phyloP scores from a whole-genome alignment of 1,284 basidiomycete genomes.

The Irpex lacteus region DNA sequence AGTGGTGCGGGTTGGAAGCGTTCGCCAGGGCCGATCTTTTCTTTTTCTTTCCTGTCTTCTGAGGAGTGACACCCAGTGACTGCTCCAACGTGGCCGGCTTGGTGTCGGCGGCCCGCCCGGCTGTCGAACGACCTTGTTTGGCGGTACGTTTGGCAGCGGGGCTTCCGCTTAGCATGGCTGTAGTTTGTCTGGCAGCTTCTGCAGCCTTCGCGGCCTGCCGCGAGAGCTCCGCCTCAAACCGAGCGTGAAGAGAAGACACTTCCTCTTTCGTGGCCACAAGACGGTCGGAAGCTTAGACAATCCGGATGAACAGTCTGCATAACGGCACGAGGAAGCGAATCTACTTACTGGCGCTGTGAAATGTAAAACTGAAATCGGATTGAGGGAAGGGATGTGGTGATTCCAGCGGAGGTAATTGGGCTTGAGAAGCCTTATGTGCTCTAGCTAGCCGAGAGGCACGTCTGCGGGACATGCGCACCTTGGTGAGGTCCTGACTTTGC shows the following conservation, averaged over 20 bases:
- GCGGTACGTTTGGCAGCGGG: constrained; percentile 36
- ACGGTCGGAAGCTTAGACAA: constrained; percentile 61
- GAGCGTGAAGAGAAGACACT: constrained; percentile 56
- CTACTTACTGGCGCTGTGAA: constrained; percentile 67
- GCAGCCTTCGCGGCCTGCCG: constrained; percentile 61
- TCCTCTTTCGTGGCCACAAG: constrained; percentile 64
- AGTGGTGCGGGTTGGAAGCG: constrained; percentile 87
- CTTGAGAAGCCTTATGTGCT: constrained; percentile 22
- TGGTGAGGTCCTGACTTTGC: constrained; percentile 21
- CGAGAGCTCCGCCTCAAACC: constrained; percentile 69
- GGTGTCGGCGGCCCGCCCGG: constrained; percentile 28
- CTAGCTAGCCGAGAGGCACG: constrained; percentile 27
- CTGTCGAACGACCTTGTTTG: constrained; percentile 33
- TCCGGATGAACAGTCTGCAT: constrained; percentile 2
- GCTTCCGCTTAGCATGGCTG: constrained; percentile 27
- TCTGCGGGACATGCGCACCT: constrained; percentile 31
- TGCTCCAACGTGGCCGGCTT: constrained; percentile 38
- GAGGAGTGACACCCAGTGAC: constrained; percentile 33
- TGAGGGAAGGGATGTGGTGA: constrained; percentile 36
- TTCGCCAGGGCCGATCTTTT: constrained; percentile 83
- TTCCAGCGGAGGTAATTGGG: constrained; percentile 14
- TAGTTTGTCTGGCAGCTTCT: constrained; percentile 47
- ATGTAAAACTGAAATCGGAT: constrained; percentile 55
- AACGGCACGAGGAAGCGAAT: constrained; percentile 15
- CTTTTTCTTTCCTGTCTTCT: constrained; percentile 71